Evolutionary conservation across 164 flowering plant genomes (phyloP).

Genomic region (Cinnamomum micranthum): DNA sequence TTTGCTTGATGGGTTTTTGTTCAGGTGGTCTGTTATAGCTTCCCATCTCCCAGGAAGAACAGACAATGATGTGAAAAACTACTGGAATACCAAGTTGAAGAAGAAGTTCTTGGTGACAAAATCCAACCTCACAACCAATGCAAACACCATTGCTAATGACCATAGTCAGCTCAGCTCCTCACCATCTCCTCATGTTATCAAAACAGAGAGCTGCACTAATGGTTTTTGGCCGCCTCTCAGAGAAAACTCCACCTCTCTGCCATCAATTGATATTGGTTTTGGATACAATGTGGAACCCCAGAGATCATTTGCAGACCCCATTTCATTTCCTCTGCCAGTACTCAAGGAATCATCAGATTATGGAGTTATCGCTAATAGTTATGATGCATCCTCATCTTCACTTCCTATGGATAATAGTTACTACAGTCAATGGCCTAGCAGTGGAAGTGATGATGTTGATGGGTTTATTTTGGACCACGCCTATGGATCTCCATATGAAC

Average conservation of each 20-base stretch:
- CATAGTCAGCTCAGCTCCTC: neutral
- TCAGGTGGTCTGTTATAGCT: constrained; percentile 7
- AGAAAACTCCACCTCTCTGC: neutral
- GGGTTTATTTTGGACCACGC: neutral
- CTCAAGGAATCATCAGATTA: neutral
- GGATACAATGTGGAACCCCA: neutral
- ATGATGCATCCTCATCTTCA: neutral
- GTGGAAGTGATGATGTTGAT: constrained; percentile 1
- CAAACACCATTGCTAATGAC: neutral
- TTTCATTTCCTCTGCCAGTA: neutral
- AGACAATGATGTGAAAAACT: constrained; percentile 8
- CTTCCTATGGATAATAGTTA: neutral
- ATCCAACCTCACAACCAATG: neutral
- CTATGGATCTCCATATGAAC: neutral
- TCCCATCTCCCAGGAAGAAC: constrained; percentile 5
- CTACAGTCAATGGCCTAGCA: neutral
- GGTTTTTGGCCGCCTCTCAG: too few relatives aligned
- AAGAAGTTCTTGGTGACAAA: neutral
- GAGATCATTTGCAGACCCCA: neutral
- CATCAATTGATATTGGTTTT: constrained; percentile 4
- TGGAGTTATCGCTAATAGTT: neutral
- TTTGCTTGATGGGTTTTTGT: neutral
- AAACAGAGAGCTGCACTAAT: neutral
- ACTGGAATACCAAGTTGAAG: constrained; percentile 9
- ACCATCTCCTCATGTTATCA: neutral